Base-by-base conservation (phyloP, 2,329 filamentous ascomycete species). In the Setomelanomma holmii region DNA sequence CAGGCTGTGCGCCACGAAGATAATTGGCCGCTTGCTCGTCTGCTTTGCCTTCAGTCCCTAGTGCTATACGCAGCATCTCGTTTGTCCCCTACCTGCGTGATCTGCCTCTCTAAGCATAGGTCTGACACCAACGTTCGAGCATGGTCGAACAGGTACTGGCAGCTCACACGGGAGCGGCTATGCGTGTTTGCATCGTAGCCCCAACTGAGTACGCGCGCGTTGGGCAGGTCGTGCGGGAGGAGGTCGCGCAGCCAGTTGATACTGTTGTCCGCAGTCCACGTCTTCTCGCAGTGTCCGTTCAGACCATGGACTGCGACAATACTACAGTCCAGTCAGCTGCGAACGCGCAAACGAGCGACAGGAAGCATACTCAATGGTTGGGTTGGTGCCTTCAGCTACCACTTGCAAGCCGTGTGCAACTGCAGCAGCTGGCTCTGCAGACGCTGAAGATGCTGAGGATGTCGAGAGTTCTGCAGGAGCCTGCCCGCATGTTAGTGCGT, bases 241-340 rank as follows among this genome's bases (percentile, higher is more conserved):
- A 76, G 42, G 36, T 72, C 62, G 16, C 47, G 55, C 33, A 67
- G 66, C 64, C 61, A 69, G 52, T 59, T 46, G 33, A 49, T 34
- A 43, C 41, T 50, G 47, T 63, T 63, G 20, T 34, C 44, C 3
- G 58, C 49, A 19, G 61, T 69, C 63, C 64, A 67, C 10, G 66
- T 67, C 45, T 60, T 56, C 38, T 63, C 56, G 20, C 55, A 45
- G 48, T 67, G 61, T 5, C 63, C 63, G 48, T 64, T 66, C 34
- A 67, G 44, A 23, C 66, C 64, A 45, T 69, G 64, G 46, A 68
- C 55, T 6, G 59, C 61, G 36, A 68, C 53, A 20, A 68, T 65
- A 45, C 65, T 67, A 19, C 34, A 39, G 21, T 41, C 22, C 6
- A 20, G 48, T 59, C 20, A 57, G 61, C 36, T 48, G 40, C 12